Percentiles rank a stretch among this genome's conserved stretches.
These are phyloP conservation scores for Cichorium intybus DNA, from an alignment of 140 eudicot genomes.

Conservation along the genomic window DNA sequence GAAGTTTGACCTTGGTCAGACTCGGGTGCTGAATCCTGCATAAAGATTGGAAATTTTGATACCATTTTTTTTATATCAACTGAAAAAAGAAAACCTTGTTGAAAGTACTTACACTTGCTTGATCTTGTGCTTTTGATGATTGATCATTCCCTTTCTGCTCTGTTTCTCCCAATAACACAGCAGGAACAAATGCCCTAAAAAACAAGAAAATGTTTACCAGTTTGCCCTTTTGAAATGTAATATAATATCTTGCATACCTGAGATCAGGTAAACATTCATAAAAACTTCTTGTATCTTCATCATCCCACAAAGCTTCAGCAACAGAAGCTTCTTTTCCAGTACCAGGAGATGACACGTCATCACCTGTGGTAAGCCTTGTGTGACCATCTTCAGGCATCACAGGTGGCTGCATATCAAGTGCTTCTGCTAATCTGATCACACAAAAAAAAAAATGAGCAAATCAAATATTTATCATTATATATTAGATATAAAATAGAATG, in stretches of 20 bases:
- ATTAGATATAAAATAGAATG: neutral
- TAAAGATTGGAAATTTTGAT: neutral
- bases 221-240: neutral
- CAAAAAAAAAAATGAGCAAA: neutral
- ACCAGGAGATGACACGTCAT: conserved; percentile 64
- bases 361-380: conserved; percentile 85
- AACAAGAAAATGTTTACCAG: conserved; percentile 22
- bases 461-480: neutral
- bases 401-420: conserved; percentile 92
- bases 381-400: conserved; percentile 97
- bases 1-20: conserved; percentile 54
- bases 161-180: conserved; percentile 87
- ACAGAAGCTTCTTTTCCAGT: conserved; percentile 71
- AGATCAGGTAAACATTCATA: conserved; percentile 94
- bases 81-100: neutral
- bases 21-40: conserved; percentile 60
- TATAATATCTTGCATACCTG: conserved; percentile 36
- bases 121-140: conserved; percentile 67
- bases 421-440: conserved; percentile 80
- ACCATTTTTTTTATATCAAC: conserved; percentile 11
- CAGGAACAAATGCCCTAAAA: conserved; percentile 95
- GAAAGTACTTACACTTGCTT: conserved; percentile 47
- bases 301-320: conserved; percentile 92
- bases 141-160: conserved; percentile 81
- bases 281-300: conserved; percentile 91